phyloP scores from a whole-genome alignment of 306 rosid species.

The Prunus dulcis region DNA sequence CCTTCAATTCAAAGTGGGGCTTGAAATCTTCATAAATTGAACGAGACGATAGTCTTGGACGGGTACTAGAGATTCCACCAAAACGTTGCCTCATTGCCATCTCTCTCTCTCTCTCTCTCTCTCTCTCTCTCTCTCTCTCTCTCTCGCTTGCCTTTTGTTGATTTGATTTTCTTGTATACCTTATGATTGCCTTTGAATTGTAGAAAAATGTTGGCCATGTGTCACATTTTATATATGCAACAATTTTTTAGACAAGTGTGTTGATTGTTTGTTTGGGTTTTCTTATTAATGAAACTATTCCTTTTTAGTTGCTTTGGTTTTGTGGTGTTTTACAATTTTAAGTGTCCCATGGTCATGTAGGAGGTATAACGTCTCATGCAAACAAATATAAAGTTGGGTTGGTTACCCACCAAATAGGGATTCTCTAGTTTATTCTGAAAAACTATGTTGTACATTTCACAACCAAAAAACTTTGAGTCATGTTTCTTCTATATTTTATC shows the following conservation, averaged over 20 bases:
- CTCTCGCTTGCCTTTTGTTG: not conserved
- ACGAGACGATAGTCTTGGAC: constrained; percentile 24
- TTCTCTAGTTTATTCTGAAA: not conserved
- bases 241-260: not conserved
- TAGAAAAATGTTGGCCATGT: not conserved
- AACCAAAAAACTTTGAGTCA: no score
- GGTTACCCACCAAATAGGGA: not conserved
- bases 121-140: not conserved
- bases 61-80: constrained; percentile 8
- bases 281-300: constrained; percentile 5
- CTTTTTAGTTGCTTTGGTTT: constrained; percentile 13
- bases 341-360: not conserved
- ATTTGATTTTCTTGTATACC: not conserved
- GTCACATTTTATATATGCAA: not conserved
- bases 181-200: not conserved
- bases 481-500: no score
- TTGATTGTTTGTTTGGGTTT: not conserved
- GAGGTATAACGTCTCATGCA: not conserved
- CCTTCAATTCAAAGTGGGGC: constrained; percentile 38
- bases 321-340: constrained; percentile 6
- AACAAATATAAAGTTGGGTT: not conserved
- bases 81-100: constrained; percentile 42
- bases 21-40: constrained; percentile 33
- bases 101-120: not conserved
- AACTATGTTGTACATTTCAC: no score